Conservation (phyloP, 192 early-diverging fungal species). For the Dissophora ornata region DNA sequence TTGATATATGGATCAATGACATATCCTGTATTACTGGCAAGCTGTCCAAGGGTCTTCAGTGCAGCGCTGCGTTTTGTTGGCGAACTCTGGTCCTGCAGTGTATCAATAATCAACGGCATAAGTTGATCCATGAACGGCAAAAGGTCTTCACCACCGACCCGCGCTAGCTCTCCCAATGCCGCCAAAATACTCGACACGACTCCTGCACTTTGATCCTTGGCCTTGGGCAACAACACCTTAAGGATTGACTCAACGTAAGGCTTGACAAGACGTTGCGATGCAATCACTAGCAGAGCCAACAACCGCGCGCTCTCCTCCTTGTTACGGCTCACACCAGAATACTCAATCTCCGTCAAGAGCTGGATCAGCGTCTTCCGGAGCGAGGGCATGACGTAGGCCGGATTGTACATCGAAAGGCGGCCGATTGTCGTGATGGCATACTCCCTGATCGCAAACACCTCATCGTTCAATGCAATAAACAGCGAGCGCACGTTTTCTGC, state of each 20-base stretch:
- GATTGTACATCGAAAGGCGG: conserved; percentile 85
- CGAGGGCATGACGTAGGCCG: conserved; percentile 92
- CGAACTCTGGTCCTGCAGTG: conserved; percentile 88
- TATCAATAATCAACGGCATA: conserved; percentile 88
- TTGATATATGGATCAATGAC: conserved; percentile 91
- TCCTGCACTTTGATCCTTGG: conserved; percentile 78
- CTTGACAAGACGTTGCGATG: conserved; percentile 84
- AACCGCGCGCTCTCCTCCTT: conserved; percentile 88
- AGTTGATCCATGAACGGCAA: conserved; percentile 83
- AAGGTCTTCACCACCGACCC: conserved; percentile 87
- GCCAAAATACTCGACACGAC: conserved; percentile 84
- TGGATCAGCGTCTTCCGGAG: conserved; percentile 88
- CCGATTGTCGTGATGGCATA: conserved; percentile 88
- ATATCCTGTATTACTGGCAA: conserved; percentile 86
- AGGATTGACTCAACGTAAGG: conserved; percentile 93
- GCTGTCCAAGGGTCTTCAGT: conserved; percentile 85
- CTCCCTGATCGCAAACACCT: conserved; percentile 88
- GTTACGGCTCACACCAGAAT: conserved; percentile 81
- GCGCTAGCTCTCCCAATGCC: conserved; percentile 84
- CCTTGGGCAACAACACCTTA: conserved; percentile 84
- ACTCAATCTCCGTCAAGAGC: conserved; percentile 92
- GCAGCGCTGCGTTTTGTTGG: conserved; percentile 88
- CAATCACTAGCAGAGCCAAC: conserved; percentile 78
- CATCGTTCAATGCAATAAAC: conserved; percentile 92
- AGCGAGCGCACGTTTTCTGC: conserved; percentile 90